These are phyloP conservation scores for Tetrahymena borealis DNA, from an alignment of 73 alveolate species.

Conservation along the genomic window DNA sequence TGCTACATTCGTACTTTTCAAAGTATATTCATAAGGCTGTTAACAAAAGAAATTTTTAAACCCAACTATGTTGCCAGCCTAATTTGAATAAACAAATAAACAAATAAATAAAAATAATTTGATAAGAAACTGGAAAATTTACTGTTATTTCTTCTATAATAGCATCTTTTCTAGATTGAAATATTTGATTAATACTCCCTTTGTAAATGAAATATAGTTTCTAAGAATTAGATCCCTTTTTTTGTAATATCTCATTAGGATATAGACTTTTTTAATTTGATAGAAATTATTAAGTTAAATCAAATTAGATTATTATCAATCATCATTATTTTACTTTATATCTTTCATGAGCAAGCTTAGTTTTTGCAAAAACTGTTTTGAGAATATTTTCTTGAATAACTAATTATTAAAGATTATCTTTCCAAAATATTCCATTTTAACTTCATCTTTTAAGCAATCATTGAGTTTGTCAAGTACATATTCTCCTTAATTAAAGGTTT, in stretches of 20 bases:
- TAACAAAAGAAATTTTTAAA: not conserved
- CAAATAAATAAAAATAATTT: not conserved
- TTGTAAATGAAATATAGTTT: not conserved
- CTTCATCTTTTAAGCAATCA: not conserved
- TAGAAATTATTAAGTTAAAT: not conserved
- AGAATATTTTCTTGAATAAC: not conserved
- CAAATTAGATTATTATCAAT: not conserved
- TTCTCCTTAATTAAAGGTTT: not conserved
- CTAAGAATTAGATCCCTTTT: not conserved
- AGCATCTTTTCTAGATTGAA: not conserved
- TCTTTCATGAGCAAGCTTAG: not conserved
- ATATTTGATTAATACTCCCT: not conserved
- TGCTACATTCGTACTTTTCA: not conserved
- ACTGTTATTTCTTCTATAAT: not conserved
- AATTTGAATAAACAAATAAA: not conserved
- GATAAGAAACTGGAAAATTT: not conserved
- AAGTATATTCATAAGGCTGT: not conserved
- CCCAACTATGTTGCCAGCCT: not conserved
- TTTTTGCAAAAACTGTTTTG: not conserved
- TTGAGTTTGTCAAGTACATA: not conserved
- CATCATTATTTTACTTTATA: not conserved
- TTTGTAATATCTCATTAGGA: not conserved
- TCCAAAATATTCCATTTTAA: not conserved
- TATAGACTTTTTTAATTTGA: not conserved
- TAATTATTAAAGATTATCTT: not conserved